These are phyloP conservation scores for Zelonia costaricensis DNA, from an alignment of 208 protist species.

Conservation along the genomic window DNA sequence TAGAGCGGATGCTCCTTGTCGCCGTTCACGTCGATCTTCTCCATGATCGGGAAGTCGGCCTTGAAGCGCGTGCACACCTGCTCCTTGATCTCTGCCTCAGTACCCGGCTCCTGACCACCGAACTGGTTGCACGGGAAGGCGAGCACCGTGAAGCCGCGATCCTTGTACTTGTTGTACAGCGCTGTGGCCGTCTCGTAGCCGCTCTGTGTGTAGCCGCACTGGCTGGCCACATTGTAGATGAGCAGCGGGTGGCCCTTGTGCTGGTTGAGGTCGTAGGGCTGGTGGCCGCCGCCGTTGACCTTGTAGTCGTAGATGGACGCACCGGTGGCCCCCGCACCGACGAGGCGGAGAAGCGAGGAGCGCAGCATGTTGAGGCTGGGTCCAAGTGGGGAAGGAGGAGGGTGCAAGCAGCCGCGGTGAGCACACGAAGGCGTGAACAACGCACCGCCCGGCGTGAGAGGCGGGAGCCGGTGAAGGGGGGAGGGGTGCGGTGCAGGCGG, in stretches of 20 bases:
- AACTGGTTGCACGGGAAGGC: slow-evolving; percentile 95
- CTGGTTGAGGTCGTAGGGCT: slow-evolving; percentile 82
- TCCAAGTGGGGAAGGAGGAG: no score
- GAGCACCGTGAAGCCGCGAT: slow-evolving; percentile 85
- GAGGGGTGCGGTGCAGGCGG: no score
- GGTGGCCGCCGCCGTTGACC: slow-evolving; percentile 55
- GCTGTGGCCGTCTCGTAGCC: slow-evolving; percentile 72
- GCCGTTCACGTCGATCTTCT: slow-evolving; percentile 92
- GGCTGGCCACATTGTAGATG: slow-evolving; percentile 93
- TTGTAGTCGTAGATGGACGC: slow-evolving; percentile 82
- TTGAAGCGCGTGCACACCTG: slow-evolving; percentile 60
- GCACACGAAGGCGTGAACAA: no score
- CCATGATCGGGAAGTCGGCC: slow-evolving; percentile 83
- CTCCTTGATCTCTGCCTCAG: slow-evolving; percentile 71
- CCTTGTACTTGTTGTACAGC: slow-evolving; percentile 90
- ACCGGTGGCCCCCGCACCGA: background rate
- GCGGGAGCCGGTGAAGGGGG: no score
- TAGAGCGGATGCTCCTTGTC: slow-evolving; percentile 78
- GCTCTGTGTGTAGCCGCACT: slow-evolving; percentile 87
- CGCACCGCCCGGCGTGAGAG: no score
- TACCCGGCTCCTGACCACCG: slow-evolving; percentile 80
- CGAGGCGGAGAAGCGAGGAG: background rate
- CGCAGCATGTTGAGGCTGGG: background rate
- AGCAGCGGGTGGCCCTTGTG: slow-evolving; percentile 89
- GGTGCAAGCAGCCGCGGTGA: background rate